phyloP scores from a whole-genome alignment of 225 moss, liverwort and hornwort genomes.

The Takakia lepidozioides region DNA sequence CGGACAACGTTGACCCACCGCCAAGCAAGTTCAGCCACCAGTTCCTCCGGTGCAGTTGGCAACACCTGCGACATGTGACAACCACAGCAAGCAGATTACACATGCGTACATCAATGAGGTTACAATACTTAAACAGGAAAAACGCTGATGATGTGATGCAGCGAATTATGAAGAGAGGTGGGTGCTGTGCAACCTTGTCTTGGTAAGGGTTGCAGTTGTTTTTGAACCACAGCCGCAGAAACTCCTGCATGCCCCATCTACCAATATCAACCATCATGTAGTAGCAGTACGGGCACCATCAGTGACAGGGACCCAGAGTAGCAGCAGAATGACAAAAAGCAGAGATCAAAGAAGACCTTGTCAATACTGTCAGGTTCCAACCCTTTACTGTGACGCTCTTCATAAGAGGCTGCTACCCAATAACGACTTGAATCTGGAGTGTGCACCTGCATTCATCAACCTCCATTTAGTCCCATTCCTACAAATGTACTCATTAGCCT shows the following conservation, averaged over 20 bases:
- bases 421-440: slow-evolving; percentile 98
- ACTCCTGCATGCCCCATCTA: slow-evolving; percentile 30
- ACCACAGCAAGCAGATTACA: not conserved
- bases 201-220: slow-evolving; percentile 61
- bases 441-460: slow-evolving; percentile 66
- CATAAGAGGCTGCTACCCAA: slow-evolving; percentile 86
- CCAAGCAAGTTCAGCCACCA: slow-evolving; percentile 57
- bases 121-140: no score
- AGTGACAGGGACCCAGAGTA: no score
- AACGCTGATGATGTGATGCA: no score
- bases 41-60: slow-evolving; percentile 56
- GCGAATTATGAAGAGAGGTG: not conserved
- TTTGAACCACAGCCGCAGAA: slow-evolving; percentile 63
- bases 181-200: slow-evolving; percentile 29
- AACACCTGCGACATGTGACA: slow-evolving; percentile 25
- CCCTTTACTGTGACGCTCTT: slow-evolving; percentile 71
- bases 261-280: no score
- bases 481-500: no score
- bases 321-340: no score
- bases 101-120: no score
- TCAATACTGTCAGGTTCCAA: slow-evolving; percentile 93
- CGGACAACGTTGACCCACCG: slow-evolving; percentile 14
- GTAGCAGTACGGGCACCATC: no score
- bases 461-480: no score
- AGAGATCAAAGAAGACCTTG: slow-evolving; percentile 61